Evolutionary conservation across 495 filamentous ascomycete species (phyloP).

Genomic region (Talaromyces stipitatus): DNA sequence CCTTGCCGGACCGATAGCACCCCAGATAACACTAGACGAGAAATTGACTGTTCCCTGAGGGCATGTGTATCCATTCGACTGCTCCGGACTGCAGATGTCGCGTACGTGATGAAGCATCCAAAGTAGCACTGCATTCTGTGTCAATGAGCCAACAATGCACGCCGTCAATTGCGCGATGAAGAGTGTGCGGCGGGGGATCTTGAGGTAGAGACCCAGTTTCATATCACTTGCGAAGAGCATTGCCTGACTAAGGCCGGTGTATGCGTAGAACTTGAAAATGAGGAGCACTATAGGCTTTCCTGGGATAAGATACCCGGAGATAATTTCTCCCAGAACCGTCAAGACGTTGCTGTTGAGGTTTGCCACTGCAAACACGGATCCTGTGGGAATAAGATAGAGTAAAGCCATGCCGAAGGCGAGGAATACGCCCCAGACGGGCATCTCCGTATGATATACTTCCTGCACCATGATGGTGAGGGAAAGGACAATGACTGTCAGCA

Average conservation of each 20-base stretch:
- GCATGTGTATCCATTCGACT: slow-evolving; percentile 80
- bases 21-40: slow-evolving; percentile 85
- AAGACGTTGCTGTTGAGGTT: slow-evolving; percentile 78
- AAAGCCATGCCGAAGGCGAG: slow-evolving; percentile 66
- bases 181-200: slow-evolving; percentile 70
- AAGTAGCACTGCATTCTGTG: slow-evolving; percentile 75
- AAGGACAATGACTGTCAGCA: slow-evolving; percentile 60
- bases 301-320: slow-evolving; percentile 70
- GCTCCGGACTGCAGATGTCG: slow-evolving; percentile 66
- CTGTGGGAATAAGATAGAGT: slow-evolving; percentile 69
- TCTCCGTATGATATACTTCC: slow-evolving; percentile 69
- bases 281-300: slow-evolving; percentile 80
- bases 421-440: slow-evolving; percentile 70
- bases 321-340: slow-evolving; percentile 67
- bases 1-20: slow-evolving; percentile 61
- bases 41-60: slow-evolving; percentile 85
- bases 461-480: slow-evolving; percentile 73
- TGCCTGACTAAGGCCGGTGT: slow-evolving; percentile 75
- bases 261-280: slow-evolving; percentile 81
- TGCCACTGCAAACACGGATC: slow-evolving; percentile 79
- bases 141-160: slow-evolving; percentile 68
- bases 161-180: slow-evolving; percentile 78
- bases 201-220: slow-evolving; percentile 90
- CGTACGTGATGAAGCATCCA: slow-evolving; percentile 82
- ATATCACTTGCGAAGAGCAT: slow-evolving; percentile 81